A percentile compares a stretch with the other conserved stretches of the same genome.
phyloP scores from a whole-genome alignment of 495 filamentous ascomycete genomes.

The Stereocaulon alpinum region DNA sequence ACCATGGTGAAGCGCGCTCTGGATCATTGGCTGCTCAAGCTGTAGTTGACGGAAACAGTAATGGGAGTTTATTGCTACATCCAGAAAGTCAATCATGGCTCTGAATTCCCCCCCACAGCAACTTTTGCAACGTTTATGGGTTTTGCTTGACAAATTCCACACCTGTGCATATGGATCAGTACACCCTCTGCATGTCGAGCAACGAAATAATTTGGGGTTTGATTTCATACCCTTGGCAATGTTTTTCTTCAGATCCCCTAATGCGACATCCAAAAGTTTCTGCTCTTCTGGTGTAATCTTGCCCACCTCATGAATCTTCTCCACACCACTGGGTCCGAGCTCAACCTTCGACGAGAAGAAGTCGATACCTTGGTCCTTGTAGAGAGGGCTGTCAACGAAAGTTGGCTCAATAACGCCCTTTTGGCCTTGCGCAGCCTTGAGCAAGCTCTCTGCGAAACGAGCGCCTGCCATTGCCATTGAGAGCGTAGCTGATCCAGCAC shows the following conservation, averaged over 20 bases:
- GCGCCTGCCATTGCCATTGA: conserved; percentile 99
- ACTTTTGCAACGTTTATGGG: conserved; percentile 36
- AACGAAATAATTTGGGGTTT: background rate
- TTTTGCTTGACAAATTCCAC: conserved; percentile 60
- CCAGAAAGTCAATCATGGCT: background rate
- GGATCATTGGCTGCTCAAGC: too few relatives aligned
- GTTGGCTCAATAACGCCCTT: conserved; percentile 94
- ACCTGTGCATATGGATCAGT: conserved; percentile 24
- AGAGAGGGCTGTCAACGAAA: conserved; percentile 92
- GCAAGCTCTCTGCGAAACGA: conserved; percentile 88
- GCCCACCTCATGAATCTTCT: conserved; percentile 82
- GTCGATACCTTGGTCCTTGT: conserved; percentile 91
- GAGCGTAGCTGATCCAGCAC: conserved; percentile 93
- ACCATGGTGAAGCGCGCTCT: too few relatives aligned
- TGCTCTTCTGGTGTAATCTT: conserved; percentile 74
- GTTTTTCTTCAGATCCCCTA: conserved; percentile 83
- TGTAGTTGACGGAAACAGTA: too few relatives aligned
- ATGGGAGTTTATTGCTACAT: background rate
- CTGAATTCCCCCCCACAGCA: background rate
- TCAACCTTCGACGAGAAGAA: conserved; percentile 93
- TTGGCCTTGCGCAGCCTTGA: conserved; percentile 86
- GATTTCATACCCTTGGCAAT: conserved; percentile 52
- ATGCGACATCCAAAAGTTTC: conserved; percentile 73
- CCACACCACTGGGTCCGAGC: conserved; percentile 90
- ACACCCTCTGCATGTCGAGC: background rate